Evolutionary conservation across 345 rosid species (phyloP).

Genomic region (Eutrema japonicum): DNA sequence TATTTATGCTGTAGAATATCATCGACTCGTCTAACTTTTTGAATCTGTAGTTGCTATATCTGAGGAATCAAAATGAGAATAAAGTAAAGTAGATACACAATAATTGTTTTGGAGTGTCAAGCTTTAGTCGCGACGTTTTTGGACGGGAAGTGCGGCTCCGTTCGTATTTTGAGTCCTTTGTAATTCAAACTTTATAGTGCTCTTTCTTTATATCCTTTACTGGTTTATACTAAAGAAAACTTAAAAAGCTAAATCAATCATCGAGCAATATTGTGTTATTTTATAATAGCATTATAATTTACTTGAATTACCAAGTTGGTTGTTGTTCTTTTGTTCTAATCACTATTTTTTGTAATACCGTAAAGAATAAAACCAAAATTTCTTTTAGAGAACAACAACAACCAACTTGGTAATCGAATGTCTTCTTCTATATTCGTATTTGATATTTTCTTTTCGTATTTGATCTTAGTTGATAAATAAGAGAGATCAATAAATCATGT

Average conservation of each 20-base stretch:
- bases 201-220: conserved; percentile 20
- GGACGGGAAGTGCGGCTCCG: conserved; percentile 36
- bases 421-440: no score
- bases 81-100: conserved; percentile 5
- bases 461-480: no score
- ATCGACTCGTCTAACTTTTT: neutral
- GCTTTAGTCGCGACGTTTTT: conserved; percentile 32
- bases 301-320: neutral
- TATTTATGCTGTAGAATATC: neutral
- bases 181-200: conserved; percentile 28
- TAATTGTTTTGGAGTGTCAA: neutral
- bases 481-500: no score
- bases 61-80: conserved; percentile 25
- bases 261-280: conserved; percentile 9
- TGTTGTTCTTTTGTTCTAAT: neutral
- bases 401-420: no score
- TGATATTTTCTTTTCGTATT: no score
- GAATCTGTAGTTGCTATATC: conserved; percentile 6
- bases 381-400: no score
- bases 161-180: conserved; percentile 19
- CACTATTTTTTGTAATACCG: no score
- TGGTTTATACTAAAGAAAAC: conserved; percentile 20
- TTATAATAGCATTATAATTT: neutral
- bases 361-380: no score
- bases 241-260: conserved; percentile 30